Evolutionary conservation across 176 grass and related monocot species (phyloP).

Genomic region (Triticum timopheevii): DNA sequence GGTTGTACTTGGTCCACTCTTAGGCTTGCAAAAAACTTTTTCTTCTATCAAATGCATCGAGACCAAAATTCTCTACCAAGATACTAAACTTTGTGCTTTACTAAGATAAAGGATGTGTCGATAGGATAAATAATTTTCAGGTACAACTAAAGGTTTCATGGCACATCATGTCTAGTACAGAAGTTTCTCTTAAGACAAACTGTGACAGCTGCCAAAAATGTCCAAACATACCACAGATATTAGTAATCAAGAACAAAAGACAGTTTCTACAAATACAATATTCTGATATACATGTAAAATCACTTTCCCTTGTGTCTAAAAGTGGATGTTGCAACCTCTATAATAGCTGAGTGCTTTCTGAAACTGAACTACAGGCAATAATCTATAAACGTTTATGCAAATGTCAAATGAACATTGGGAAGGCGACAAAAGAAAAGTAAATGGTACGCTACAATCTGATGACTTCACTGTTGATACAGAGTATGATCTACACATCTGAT

Average conservation of each 20-base stretch:
- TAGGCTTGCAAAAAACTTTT: not conserved
- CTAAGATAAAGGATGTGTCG: not conserved
- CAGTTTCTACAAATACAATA: not conserved
- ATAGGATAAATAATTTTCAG: not conserved
- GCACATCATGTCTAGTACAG: not conserved
- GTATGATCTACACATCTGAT: not conserved
- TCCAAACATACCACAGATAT: not conserved
- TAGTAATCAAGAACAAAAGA: not conserved
- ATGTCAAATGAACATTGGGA: not conserved
- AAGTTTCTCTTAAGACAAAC: not conserved
- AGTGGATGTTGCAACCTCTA: too few species aligned
- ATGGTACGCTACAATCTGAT: not conserved
- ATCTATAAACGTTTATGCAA: not conserved
- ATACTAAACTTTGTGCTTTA: not conserved
- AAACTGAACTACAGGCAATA: constrained; percentile 2
- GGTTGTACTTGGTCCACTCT: not conserved
- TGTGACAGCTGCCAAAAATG: constrained; percentile 8
- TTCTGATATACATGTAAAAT: not conserved
- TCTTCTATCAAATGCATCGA: not conserved
- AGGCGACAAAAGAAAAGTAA: not conserved
- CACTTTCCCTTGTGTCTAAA: not conserved
- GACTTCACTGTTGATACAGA: not conserved
- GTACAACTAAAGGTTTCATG: not conserved
- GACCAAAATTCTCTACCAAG: not conserved
- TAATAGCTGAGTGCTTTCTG: not conserved